Percentiles rank a stretch among this genome's conserved stretches.
Evolutionary conservation across 495 filamentous ascomycete species (phyloP).

Genomic region (Tuber calosporum): DNA sequence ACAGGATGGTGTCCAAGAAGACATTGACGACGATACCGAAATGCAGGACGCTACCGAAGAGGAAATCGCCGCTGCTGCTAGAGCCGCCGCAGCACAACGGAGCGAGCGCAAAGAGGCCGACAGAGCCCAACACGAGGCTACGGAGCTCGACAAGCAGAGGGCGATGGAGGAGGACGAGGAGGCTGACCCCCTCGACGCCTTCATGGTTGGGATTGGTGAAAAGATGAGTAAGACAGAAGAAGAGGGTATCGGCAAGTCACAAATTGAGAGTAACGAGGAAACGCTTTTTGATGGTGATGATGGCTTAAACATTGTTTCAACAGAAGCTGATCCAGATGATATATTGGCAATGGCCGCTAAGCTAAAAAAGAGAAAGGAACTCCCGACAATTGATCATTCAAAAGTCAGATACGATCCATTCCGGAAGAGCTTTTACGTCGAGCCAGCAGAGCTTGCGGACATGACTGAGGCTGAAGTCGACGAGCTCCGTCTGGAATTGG

Average conservation of each 20-base stretch:
- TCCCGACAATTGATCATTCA: conserved; percentile 73
- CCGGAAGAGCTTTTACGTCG: conserved; percentile 87
- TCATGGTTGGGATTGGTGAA: conserved; percentile 76
- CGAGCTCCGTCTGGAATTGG: conserved; percentile 74
- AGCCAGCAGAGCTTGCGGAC: conserved; percentile 71
- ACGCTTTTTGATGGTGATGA: conserved; percentile 81
- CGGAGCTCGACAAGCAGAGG: conserved; percentile 31
- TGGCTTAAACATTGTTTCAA: conserved; percentile 65
- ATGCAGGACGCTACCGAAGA: conserved; percentile 75
- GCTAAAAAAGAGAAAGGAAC: conserved; percentile 88
- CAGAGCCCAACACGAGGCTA: conserved; percentile 36
- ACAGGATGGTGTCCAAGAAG: conserved; percentile 51
- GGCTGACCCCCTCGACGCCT: conserved; percentile 81
- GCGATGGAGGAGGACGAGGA: conserved; percentile 59
- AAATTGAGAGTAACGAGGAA: conserved; percentile 59
- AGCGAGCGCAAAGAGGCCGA: conserved; percentile 56
- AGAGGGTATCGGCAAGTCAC: conserved; percentile 27
- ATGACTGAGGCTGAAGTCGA: conserved; percentile 82
- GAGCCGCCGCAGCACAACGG: conserved; percentile 68
- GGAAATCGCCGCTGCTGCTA: conserved; percentile 73
- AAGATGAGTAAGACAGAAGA: conserved; percentile 43
- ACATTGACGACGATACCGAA: conserved; percentile 70
- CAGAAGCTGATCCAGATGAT: conserved; percentile 69
- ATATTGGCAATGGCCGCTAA: conserved; percentile 82
- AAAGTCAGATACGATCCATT: conserved; percentile 81